These are phyloP conservation scores for Rhizopogon salebrosus DNA, from an alignment of 768 basidiomycete species.

Conservation along the genomic window DNA sequence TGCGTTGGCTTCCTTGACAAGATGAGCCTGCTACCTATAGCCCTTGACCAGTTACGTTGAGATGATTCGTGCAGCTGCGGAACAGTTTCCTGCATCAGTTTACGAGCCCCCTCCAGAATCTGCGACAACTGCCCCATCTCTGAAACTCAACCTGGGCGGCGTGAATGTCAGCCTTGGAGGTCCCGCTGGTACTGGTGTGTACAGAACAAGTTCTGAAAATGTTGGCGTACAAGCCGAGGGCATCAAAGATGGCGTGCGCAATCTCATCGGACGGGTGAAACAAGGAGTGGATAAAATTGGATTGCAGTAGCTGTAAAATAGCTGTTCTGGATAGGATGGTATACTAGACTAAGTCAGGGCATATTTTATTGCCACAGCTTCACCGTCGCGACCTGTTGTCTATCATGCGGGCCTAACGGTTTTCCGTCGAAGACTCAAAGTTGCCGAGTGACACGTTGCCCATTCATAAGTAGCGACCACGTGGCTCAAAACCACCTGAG, in stretches of 20 bases:
- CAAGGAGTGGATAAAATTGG: conserved; percentile 70
- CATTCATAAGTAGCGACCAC: conserved; percentile 15
- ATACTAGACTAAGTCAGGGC: no score
- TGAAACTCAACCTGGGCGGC: conserved; percentile 88
- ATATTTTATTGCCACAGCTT: no score
- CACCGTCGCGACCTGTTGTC: no score
- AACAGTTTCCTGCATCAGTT: conserved; percentile 55
- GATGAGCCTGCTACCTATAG: conserved; percentile 1
- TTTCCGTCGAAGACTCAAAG: neutral
- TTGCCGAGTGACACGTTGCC: conserved; percentile 21
- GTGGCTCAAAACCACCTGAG: neutral
- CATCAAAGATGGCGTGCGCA: conserved; percentile 83
- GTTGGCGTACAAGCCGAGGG: conserved; percentile 81
- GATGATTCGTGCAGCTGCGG: conserved; percentile 76
- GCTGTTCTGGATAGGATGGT: neutral
- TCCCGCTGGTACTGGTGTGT: conserved; percentile 74
- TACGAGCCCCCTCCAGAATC: conserved; percentile 77
- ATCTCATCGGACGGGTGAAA: conserved; percentile 83
- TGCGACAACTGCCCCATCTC: conserved; percentile 63
- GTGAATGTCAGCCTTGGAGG: conserved; percentile 96
- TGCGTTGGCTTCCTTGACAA: conserved; percentile 29
- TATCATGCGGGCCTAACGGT: neutral
- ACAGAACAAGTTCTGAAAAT: conserved; percentile 71
- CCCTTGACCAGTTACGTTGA: conserved; percentile 67
- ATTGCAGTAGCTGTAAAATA: conserved; percentile 12